A percentile compares a stretch with the other conserved stretches of the same genome.
These are phyloP conservation scores for Wickerhamomyces queroliae DNA, from an alignment of 805 yeast species.

Conservation along the genomic window DNA sequence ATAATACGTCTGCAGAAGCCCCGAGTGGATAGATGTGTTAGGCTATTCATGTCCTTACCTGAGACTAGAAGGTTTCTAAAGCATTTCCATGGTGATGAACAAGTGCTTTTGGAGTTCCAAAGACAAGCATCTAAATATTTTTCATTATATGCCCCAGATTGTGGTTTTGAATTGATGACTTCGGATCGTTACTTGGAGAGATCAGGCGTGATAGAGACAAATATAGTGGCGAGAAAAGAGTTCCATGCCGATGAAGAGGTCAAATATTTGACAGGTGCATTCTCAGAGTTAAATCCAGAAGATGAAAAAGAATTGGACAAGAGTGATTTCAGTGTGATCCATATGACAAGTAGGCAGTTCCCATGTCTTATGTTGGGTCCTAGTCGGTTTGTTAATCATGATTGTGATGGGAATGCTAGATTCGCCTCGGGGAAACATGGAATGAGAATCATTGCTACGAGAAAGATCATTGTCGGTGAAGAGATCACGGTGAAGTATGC, in stretches of 20 bases:
- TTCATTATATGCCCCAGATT: constrained; percentile 27
- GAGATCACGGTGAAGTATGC: constrained; percentile 41
- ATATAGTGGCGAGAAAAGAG: constrained; percentile 30
- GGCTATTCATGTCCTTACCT: constrained; percentile 19
- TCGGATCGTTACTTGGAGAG: constrained; percentile 32
- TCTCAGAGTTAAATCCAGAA: constrained; percentile 27
- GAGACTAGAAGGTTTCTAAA: constrained; percentile 22
- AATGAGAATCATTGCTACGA: constrained; percentile 28
- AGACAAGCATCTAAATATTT: constrained; percentile 31
- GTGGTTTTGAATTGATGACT: constrained; percentile 36
- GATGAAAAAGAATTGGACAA: constrained; percentile 27
- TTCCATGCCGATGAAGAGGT: constrained; percentile 27
- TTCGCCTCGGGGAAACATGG: constrained; percentile 25
- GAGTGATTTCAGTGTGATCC: constrained; percentile 39
- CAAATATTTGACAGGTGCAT: constrained; percentile 29
- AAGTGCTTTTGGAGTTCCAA: constrained; percentile 25
- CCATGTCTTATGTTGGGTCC: constrained; percentile 43
- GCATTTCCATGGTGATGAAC: constrained; percentile 14
- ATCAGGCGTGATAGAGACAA: constrained; percentile 21
- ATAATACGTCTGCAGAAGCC: constrained; percentile 10
- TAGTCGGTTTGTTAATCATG: constrained; percentile 41
- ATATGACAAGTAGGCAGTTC: constrained; percentile 24
- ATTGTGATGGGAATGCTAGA: constrained; percentile 37
- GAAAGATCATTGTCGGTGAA: constrained; percentile 35
- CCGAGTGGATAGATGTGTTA: constrained; percentile 15